Base-by-base conservation (phyloP, 805 yeast genomes). In the Peterozyma toletana region DNA sequence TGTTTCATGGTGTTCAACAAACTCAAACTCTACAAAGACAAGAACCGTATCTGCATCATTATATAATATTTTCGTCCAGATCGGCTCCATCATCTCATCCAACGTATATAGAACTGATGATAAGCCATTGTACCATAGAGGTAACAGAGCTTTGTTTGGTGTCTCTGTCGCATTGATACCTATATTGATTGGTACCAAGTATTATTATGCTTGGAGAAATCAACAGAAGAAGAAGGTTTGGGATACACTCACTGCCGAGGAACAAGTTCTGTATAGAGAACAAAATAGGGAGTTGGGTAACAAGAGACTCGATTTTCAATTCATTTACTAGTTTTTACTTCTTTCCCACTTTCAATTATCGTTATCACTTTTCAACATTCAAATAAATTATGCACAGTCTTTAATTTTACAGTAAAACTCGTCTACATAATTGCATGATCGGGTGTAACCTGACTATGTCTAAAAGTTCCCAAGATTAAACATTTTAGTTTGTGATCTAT, bases 1-100 rank as follows among this genome's bases (percentile, higher is more conserved):
- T 47, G 80, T 77, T 27, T 64, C 75, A 27, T 77, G 86, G 80
- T 71, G 78, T 45, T 79, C 88, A 0, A 58, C 75, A 29, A 81
- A 81, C 52, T 71, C 86, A 9, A 75, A 77, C 56, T 68, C 82
- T 1, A 83, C 83, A 27, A 61, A 81, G n/a, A 64, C 77, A 2
- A 65, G 90, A 51, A 75, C 88, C 0, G 78, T 83, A 4, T 71
- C 83, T 11, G 77, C 86, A 0, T 79, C 88, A 0, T 45, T 83
- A 39, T 80, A 76, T 54, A 83, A 82, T 53, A 79, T 81, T 68
- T 73, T 70, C 56, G 77, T 76, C 1, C 89, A 83, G 54, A 64
- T 77, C 0, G 83, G 79, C 1, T 58, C 66, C 15, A 77, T 83
- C 40, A 62, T 74, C 9, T 63, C 78, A 2, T 63, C 79, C 7